A percentile compares a stretch with the other conserved stretches of the same genome.
Evolutionary conservation across 2,329 filamentous ascomycete species (phyloP).

Genomic region (Neofusicoccum kwambonambiense): DNA sequence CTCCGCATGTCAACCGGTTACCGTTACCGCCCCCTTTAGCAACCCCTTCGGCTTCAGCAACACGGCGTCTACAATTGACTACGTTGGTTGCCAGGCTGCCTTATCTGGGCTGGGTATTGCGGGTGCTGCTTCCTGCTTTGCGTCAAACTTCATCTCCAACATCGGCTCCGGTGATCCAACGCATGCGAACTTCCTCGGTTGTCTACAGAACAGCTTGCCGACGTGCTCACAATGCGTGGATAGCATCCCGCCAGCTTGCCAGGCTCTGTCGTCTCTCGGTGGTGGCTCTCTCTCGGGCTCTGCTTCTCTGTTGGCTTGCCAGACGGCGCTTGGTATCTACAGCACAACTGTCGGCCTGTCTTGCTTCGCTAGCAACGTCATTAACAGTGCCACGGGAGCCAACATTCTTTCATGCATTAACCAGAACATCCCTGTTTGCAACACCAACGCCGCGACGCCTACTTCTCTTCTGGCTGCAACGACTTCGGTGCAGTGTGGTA

Average conservation of each 20-base stretch:
- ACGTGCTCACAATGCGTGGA: background rate
- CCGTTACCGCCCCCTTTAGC: too few species aligned
- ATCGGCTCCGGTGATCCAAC: background rate
- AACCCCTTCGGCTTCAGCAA: background rate
- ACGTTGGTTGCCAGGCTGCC: background rate
- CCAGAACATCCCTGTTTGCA: background rate
- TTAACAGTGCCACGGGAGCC: background rate
- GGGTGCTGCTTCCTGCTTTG: background rate
- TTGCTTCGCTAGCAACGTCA: background rate
- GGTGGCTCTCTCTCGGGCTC: background rate
- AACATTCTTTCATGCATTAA: background rate
- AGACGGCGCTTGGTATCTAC: background rate
- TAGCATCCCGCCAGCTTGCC: background rate
- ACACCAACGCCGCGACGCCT: background rate
- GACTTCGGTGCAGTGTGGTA: background rate
- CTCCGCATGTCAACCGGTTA: background rate
- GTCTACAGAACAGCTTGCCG: background rate
- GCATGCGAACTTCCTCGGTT: background rate
- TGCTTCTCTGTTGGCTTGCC: background rate
- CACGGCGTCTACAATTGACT: background rate
- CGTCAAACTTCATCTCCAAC: background rate
- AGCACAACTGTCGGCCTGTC: background rate
- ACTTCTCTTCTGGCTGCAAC: background rate
- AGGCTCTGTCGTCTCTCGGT: background rate
- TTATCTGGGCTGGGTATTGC: background rate